These are phyloP conservation scores for Pezicula radicicola DNA, from an alignment of 2,329 filamentous ascomycete species.

Conservation along the genomic window DNA sequence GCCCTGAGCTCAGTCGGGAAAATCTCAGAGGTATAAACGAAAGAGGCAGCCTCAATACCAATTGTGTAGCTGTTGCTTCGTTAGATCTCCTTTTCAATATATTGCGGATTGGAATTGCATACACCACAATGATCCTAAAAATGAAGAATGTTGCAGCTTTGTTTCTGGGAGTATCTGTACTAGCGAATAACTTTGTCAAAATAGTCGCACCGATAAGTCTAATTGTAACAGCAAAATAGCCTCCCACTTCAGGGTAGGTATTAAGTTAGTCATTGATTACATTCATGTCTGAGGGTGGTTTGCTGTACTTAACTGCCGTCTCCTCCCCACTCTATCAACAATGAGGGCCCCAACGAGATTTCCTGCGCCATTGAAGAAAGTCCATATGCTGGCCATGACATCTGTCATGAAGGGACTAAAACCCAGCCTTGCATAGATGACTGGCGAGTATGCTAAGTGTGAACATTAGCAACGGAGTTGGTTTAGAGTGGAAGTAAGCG, in stretches of 20 bases:
- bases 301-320: background rate
- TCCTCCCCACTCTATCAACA: background rate
- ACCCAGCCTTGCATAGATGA: background rate
- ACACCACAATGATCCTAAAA: background rate
- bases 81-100: background rate
- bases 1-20: slow-evolving; percentile 2
- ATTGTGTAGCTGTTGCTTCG: background rate
- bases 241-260: too few species aligned
- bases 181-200: too few species aligned
- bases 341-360: background rate
- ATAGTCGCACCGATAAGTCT: too few species aligned
- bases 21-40: slow-evolving; percentile 5
- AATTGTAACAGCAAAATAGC: too few species aligned
- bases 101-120: too few species aligned
- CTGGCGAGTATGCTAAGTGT: background rate
- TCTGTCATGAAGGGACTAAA: background rate
- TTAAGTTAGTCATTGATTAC: too few species aligned
- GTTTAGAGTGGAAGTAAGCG: background rate
- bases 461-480: background rate
- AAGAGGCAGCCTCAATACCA: background rate
- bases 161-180: background rate
- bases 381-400: background rate
- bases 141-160: background rate
- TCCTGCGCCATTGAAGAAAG: background rate
- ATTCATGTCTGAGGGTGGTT: background rate